These are phyloP conservation scores for Solanum lignicaule DNA, from an alignment of 257 asterid species.

Conservation along the genomic window DNA sequence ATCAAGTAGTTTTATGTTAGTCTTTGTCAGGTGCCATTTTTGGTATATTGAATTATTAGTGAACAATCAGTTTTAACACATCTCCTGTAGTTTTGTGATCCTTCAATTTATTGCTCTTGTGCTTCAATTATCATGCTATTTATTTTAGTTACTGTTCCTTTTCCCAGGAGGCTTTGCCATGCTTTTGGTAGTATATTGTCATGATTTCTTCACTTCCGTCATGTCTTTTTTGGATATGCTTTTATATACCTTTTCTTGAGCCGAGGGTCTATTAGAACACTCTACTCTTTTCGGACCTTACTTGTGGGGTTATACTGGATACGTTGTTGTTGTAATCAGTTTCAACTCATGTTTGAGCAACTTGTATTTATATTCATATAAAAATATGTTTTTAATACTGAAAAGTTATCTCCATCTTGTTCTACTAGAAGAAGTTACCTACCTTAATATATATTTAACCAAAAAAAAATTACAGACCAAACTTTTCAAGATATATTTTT, in stretches of 20 bases:
- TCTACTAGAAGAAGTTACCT: not conserved
- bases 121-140: not conserved
- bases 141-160: not conserved
- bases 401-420: not conserved
- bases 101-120: not conserved
- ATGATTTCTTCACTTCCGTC: not conserved
- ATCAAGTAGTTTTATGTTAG: not conserved
- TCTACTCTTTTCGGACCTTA: rapidly evolving
- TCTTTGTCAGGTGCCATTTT: not conserved
- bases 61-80: not conserved
- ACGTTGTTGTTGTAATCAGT: not conserved
- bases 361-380: not conserved
- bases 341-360: not conserved
- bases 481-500: not conserved
- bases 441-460: not conserved
- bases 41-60: not conserved
- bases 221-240: not conserved
- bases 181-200: not conserved
- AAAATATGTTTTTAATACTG: not conserved
- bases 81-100: not conserved
- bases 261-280: not conserved
- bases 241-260: not conserved
- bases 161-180: not conserved
- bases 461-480: not conserved
- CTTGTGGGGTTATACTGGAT: not conserved